phyloP scores from a whole-genome alignment of 2,329 filamentous ascomycete species.

The Coniella vitis region DNA sequence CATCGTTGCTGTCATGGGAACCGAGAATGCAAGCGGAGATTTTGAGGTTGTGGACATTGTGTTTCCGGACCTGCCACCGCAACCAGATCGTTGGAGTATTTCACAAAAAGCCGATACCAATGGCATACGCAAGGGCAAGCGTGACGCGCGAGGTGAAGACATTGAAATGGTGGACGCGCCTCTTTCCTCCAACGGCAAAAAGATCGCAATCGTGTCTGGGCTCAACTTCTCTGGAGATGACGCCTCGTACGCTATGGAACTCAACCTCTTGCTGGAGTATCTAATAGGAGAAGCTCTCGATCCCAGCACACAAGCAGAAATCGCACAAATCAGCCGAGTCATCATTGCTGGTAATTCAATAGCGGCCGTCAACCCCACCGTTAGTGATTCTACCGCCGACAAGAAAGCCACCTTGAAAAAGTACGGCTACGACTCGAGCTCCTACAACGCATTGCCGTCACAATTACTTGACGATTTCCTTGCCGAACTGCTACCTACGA shows the following conservation, averaged over 20 bases:
- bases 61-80: conserved; percentile 76
- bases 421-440: conserved; percentile 86
- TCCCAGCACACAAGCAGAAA: conserved; percentile 48
- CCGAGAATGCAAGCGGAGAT: conserved; percentile 85
- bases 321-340: conserved; percentile 69
- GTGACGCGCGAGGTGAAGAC: conserved; percentile 37
- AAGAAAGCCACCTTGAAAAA: conserved; percentile 59
- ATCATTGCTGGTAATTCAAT: conserved; percentile 92
- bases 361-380: conserved; percentile 25
- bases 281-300: conserved; percentile 75
- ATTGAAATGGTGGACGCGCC: conserved; percentile 50
- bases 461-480: conserved; percentile 80
- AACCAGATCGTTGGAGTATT: conserved; percentile 72
- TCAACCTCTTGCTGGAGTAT: conserved; percentile 78
- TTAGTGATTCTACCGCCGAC: conserved; percentile 7
- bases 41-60: conserved; percentile 89
- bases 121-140: conserved; percentile 27
- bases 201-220: conserved; percentile 82
- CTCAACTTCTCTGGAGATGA: conserved; percentile 73
- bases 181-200: conserved; percentile 33
- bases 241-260: conserved; percentile 62
- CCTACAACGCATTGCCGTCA: conserved; percentile 83
- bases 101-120: conserved; percentile 39
- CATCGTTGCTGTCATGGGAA: conserved; percentile 90
- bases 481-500: conserved; percentile 69